Percentiles rank a stretch among this genome's conserved stretches.
phyloP scores from a whole-genome alignment of 176 grass and related monocot genomes.

The Ensete ventricosum region DNA sequence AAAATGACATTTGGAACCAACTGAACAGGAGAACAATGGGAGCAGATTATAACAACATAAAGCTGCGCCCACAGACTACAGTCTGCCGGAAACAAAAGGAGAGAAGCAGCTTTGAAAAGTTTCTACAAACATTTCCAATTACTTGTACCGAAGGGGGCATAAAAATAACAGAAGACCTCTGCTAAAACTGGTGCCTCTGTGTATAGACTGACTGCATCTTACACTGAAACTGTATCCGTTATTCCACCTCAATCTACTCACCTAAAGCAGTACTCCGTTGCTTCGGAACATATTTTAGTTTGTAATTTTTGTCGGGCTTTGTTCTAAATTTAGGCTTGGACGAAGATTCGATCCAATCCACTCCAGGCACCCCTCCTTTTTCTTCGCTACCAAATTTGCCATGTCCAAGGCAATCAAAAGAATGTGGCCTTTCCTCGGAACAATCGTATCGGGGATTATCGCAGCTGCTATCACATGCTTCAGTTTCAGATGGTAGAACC shows the following conservation, averaged over 20 bases:
- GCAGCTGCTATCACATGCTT: neutral
- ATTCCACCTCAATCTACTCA: neutral
- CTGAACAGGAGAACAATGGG: too few species aligned
- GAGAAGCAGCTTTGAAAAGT: neutral
- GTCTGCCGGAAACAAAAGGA: neutral
- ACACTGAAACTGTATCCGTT: constrained; percentile 3
- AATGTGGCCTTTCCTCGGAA: neutral
- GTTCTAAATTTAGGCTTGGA: constrained; percentile 22
- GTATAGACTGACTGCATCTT: neutral
- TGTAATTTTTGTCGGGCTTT: constrained; percentile 15
- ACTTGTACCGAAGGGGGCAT: neutral
- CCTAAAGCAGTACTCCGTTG: constrained; percentile 12
- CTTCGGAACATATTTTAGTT: constrained; percentile 12
- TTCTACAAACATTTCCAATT: neutral
- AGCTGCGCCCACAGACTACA: too few species aligned
- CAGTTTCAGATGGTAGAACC: constrained; percentile 38
- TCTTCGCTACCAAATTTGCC: constrained; percentile 6
- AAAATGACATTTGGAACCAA: too few species aligned
- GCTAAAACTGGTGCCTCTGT: constrained; percentile 25
- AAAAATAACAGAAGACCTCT: constrained; percentile 22
- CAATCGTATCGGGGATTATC: neutral
- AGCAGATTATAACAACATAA: too few species aligned
- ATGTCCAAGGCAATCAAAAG: neutral
- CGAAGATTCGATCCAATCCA: neutral
- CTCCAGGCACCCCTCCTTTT: neutral